Percentiles rank a stretch among this genome's conserved stretches.
These are phyloP conservation scores for Pseudogymnoascus sp. DNA, from an alignment of 2,329 filamentous ascomycete species.

Conservation along the genomic window DNA sequence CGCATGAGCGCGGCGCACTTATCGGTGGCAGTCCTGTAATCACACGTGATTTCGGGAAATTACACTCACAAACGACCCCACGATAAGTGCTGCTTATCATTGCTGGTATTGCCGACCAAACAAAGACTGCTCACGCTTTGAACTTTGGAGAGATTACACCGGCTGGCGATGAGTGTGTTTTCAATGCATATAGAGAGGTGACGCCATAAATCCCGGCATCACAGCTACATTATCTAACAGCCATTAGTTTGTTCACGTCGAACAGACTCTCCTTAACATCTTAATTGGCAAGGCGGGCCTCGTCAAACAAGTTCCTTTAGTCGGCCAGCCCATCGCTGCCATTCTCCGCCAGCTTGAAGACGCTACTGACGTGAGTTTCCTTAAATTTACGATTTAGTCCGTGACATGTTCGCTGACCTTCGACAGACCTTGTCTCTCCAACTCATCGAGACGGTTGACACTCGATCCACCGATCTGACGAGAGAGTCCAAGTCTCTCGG, in stretches of 20 bases:
- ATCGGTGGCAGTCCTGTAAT: too few relatives aligned
- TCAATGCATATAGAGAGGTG: neutral
- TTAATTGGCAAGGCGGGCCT: conserved; percentile 31
- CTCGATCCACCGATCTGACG: neutral
- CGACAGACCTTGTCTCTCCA: neutral
- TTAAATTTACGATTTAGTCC: neutral
- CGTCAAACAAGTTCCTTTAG: conserved; percentile 22
- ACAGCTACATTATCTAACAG: neutral
- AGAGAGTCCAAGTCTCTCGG: neutral
- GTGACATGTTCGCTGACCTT: neutral
- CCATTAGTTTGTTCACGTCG: conserved; percentile 25
- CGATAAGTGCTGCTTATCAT: neutral
- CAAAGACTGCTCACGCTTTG: neutral
- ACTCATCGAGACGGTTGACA: neutral
- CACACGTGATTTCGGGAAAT: too few relatives aligned
- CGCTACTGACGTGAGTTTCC: conserved; percentile 24
- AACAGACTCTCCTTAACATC: conserved; percentile 30
- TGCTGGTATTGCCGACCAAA: neutral
- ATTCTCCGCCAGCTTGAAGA: conserved; percentile 23
- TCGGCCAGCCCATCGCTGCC: conserved; percentile 25
- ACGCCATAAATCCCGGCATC: neutral
- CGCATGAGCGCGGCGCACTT: too few relatives aligned
- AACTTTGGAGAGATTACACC: neutral
- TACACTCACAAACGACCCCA: too few relatives aligned
- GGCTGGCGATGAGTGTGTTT: neutral